Base-by-base conservation (phyloP, 306 rosid species). In the Oemleria cerasiformis region DNA sequence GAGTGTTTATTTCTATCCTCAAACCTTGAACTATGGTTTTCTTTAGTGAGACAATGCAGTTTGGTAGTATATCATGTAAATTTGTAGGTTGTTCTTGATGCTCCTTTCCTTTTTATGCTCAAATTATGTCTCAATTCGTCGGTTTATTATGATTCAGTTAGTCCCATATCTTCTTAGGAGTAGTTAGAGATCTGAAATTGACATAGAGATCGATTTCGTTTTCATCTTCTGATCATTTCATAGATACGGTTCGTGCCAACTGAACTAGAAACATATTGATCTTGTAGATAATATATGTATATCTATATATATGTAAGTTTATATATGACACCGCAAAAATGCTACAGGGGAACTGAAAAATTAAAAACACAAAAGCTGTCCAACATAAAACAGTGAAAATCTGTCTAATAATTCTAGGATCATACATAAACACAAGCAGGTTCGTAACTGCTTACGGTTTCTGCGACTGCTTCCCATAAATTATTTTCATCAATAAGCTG, bases 21-120 rank as follows among this genome's bases (percentile, higher is more conserved):
- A 48, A 73, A 75, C 74, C 67, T 53, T 61, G 70, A 68, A 73
- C 65, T 65, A 63, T 11, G 68, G 56, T 71, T 55, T 67, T 60
- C 30, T 49, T 30, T 60, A 64, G 73, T 58, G 67, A 78, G 69
- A 77, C 50, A 49, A 73, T 72, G 85, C 81, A 75, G 73, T 74
- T 60, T 75, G 61, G 77, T 73, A 39, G 72, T 55, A 50, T 62
- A 55, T 50, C 58, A 25, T 66, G 80, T 77, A 81, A 62, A 72
- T 76, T 62, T 72, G 72, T 68, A 68, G 75, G 47, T n/a, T 56
- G 17, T 72, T 50, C 48, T 65, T 67, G 15, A 66, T 60, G 30
- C 50, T 67, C 57, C 2, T 48, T 55, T 70, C 1, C 7, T 9
- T 34, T 60, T 40, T 1, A 11, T 56, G 45, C 16, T 8, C 7